Evolutionary conservation across 345 rosid genomes (phyloP).

Genomic region (Reutealis trisperma): DNA sequence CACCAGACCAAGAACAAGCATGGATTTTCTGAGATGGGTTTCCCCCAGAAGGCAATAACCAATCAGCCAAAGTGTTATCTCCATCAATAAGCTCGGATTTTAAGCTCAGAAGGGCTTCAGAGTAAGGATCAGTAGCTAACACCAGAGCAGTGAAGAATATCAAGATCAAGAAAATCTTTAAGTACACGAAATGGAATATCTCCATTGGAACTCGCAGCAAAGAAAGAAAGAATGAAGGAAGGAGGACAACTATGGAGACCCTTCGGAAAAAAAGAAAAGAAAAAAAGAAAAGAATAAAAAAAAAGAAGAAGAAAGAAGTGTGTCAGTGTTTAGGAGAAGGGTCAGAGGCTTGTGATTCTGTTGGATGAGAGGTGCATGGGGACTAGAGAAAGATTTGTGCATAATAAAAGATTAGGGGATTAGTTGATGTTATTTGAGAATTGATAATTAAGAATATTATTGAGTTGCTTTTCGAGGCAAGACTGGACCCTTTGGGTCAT

Average conservation of each 20-base stretch:
- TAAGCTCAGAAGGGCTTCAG: conserved; percentile 64
- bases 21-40: conserved; percentile 28
- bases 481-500: conserved; percentile 35
- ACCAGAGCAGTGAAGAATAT: conserved; percentile 18
- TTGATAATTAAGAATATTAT: conserved; percentile 27
- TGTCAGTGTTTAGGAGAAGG: conserved; percentile 17
- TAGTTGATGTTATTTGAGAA: conserved; percentile 23
- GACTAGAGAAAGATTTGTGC: conserved; percentile 50
- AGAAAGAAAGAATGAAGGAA: conserved; percentile 23
- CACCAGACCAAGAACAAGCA: conserved; percentile 88
- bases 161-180: conserved; percentile 31
- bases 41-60: conserved; percentile 53
- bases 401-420: conserved; percentile 28
- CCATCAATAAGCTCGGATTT: conserved; percentile 66
- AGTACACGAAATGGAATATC: conserved; percentile 40
- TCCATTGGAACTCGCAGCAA: conserved; percentile 56
- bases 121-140: conserved; percentile 53
- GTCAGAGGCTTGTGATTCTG: conserved; percentile 13
- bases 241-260: conserved; percentile 6
- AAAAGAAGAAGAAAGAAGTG: background rate
- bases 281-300: background rate
- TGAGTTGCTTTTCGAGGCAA: conserved; percentile 40
- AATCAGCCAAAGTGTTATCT: conserved; percentile 51
- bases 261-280: background rate
- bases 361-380: conserved; percentile 58